Percentiles rank a stretch among this genome's conserved stretches.
phyloP scores from a whole-genome alignment of 176 grass and related monocot genomes.

The Avena insularis region DNA sequence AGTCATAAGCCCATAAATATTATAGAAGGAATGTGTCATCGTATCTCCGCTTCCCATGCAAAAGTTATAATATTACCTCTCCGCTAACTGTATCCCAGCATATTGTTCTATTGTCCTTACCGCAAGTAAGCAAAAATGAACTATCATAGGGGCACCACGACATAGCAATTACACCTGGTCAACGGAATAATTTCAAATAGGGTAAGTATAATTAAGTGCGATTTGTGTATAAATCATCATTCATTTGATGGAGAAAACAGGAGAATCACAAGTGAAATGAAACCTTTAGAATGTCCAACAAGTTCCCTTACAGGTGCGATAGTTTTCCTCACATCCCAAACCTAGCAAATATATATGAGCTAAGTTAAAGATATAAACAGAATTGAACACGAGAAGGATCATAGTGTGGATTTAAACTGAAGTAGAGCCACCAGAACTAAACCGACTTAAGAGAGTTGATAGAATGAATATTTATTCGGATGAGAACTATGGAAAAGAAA shows the following conservation, averaged over 20 bases:
- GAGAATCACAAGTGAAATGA: slow-evolving; percentile 43
- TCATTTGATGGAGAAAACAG: slow-evolving; percentile 23
- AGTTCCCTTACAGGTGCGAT: slow-evolving; percentile 97
- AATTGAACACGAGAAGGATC: background rate
- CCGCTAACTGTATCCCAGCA: slow-evolving; percentile 98
- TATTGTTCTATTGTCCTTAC: slow-evolving; percentile 99
- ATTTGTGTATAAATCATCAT: slow-evolving; percentile 26
- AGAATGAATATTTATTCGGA: background rate
- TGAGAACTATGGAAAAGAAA: background rate
- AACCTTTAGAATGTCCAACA: slow-evolving; percentile 95
- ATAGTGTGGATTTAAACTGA: slow-evolving; percentile 6
- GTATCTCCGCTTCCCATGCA: background rate
- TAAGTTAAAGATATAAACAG: slow-evolving; percentile 23
- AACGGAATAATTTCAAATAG: slow-evolving; percentile 33
- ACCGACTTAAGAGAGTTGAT: background rate
- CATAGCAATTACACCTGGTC: slow-evolving; percentile 95
- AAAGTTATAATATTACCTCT: slow-evolving; percentile 72
- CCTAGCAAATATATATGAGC: slow-evolving; percentile 58
- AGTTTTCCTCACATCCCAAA: slow-evolving; percentile 99
- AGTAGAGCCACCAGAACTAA: background rate
- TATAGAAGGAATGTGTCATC: background rate
- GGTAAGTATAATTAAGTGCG: slow-evolving; percentile 17
- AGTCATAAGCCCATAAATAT: slow-evolving; percentile 15
- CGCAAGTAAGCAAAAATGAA: slow-evolving; percentile 96
- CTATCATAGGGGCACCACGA: slow-evolving; percentile 99